A percentile compares a stretch with the other conserved stretches of the same genome.
Evolutionary conservation across 768 basidiomycete species (phyloP).

Genomic region (Podaxis sp.): DNA sequence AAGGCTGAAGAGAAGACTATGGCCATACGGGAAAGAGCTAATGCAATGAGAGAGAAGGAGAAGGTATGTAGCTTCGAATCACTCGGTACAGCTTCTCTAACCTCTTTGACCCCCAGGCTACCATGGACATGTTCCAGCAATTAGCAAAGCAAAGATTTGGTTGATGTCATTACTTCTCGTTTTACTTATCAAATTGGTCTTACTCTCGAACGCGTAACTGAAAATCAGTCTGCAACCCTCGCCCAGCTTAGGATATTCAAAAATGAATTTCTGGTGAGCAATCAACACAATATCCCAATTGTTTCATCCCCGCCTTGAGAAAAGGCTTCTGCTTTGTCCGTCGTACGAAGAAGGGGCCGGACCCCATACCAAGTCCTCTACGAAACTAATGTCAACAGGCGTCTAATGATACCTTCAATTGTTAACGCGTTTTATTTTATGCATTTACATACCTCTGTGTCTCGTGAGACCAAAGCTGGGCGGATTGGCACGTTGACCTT

Average conservation of each 20-base stretch:
- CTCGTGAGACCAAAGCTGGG: background rate
- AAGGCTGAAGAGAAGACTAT: constrained; percentile 54
- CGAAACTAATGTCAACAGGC: constrained; percentile 11
- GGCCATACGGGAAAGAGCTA: constrained; percentile 59
- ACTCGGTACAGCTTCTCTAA: constrained; percentile 11
- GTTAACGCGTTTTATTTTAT: background rate
- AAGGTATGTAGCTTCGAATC: constrained; percentile 33
- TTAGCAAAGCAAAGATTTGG: constrained; percentile 89
- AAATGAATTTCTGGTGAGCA: background rate
- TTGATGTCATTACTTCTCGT: constrained; percentile 26
- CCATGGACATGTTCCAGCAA: constrained; percentile 96
- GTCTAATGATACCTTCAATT: background rate
- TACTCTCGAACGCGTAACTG: background rate
- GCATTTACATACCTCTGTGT: background rate
- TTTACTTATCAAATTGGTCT: background rate
- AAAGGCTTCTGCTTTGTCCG: background rate
- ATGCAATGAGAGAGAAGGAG: constrained; percentile 73
- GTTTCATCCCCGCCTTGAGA: constrained; percentile 5
- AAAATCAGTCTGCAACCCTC: background rate
- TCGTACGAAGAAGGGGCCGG: constrained; percentile 6
- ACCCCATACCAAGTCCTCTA: constrained; percentile 14
- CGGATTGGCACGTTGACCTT: constrained; percentile 12
- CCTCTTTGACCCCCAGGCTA: constrained; percentile 43
- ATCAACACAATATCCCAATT: constrained; percentile 1
- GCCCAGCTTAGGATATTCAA: background rate